phyloP scores from a whole-genome alignment of 139 green algal species.

The Micractinium conductrix region DNA sequence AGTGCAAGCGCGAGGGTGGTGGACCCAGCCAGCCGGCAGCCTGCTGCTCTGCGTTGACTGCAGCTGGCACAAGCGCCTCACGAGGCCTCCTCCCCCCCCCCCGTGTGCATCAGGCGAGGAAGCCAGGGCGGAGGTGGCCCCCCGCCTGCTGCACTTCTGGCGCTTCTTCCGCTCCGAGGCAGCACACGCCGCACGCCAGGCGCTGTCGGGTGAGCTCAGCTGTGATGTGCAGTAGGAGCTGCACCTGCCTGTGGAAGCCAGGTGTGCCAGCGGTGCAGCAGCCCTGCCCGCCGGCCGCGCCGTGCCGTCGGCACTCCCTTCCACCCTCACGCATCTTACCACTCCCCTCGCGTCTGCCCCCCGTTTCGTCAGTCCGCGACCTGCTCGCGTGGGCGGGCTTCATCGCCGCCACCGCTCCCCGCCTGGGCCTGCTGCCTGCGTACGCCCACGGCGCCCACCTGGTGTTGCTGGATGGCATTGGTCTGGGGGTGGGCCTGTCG shows the following conservation, averaged over 20 bases:
- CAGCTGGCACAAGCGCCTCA: background rate
- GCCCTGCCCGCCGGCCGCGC: too few species aligned
- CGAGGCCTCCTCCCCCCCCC: background rate
- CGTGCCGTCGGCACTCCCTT: background rate
- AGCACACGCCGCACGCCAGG: constrained; percentile 50
- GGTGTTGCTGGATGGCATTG: constrained; percentile 93
- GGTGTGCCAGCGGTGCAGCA: background rate
- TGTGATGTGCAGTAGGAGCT: background rate
- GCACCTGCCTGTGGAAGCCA: background rate
- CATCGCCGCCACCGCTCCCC: constrained; percentile 64
- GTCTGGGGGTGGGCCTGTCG: constrained; percentile 79
- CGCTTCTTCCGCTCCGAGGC: constrained; percentile 62
- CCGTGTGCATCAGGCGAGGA: background rate
- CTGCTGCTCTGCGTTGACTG: background rate
- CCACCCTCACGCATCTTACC: background rate
- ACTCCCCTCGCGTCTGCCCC: background rate
- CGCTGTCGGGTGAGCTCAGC: constrained; percentile 57
- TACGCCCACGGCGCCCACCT: constrained; percentile 93
- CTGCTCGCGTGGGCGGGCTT: constrained; percentile 92
- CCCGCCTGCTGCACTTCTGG: constrained; percentile 87
- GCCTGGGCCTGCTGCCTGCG: constrained; percentile 65
- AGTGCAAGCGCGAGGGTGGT: background rate
- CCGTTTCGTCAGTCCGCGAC: constrained; percentile 77
- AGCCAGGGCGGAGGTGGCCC: constrained; percentile 30
- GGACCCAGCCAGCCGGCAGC: too few species aligned